These are phyloP conservation scores for Rhizodiscina lignyota DNA, from an alignment of 495 filamentous ascomycete genomes.

Conservation along the genomic window DNA sequence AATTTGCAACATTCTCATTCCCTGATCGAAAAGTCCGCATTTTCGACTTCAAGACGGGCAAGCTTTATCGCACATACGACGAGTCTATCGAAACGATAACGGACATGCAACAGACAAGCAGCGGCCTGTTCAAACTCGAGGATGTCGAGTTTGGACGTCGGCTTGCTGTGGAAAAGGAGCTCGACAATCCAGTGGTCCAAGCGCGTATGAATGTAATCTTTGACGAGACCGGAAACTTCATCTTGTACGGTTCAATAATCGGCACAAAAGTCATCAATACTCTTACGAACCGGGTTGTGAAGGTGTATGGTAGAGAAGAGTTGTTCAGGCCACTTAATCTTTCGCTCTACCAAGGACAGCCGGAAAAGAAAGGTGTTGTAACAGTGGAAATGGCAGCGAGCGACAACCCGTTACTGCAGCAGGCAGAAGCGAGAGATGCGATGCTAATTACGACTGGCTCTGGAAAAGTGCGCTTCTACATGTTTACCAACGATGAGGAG, in stretches of 20 bases:
- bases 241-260: constrained; percentile 81
- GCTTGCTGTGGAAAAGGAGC: constrained; percentile 71
- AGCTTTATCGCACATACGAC: constrained; percentile 82
- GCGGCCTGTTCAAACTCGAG: constrained; percentile 59
- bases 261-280: constrained; percentile 92
- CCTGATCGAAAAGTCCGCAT: constrained; percentile 84
- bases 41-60: constrained; percentile 81
- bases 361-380: constrained; percentile 75
- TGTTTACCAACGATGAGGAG: constrained; percentile 84
- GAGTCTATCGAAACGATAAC: constrained; percentile 74
- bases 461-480: constrained; percentile 89
- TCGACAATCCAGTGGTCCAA: constrained; percentile 51
- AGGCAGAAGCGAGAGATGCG: constrained; percentile 82
- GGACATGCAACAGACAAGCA: constrained; percentile 89
- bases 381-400: constrained; percentile 98
- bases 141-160: constrained; percentile 84
- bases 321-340: constrained; percentile 68
- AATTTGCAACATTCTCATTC: constrained; percentile 82
- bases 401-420: constrained; percentile 79
- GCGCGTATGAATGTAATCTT: constrained; percentile 74
- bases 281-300: constrained; percentile 76
- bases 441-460: constrained; percentile 72
- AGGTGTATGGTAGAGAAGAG: constrained; percentile 78
- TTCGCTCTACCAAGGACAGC: constrained; percentile 87
- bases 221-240: constrained; percentile 90